phyloP scores from a whole-genome alignment of 805 yeast genomes.

The Dipodascus geniculatus region DNA sequence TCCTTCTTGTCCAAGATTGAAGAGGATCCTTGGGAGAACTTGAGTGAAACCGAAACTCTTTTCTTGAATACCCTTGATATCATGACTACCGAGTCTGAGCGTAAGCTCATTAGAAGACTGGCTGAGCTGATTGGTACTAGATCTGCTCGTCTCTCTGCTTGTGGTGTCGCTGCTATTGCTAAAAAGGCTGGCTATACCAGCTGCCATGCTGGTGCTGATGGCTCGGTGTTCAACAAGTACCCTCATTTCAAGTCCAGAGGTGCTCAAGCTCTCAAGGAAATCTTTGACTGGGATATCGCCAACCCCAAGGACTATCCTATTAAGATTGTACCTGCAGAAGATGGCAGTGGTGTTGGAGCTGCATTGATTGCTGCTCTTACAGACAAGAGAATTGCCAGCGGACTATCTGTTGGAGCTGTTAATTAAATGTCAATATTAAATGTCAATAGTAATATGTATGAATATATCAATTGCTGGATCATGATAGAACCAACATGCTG shows the following conservation, averaged over 20 bases:
- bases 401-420: conserved; percentile 29
- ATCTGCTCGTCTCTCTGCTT: conserved; percentile 82
- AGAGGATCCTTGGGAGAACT: conserved; percentile 78
- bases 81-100: conserved; percentile 61
- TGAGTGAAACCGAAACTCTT: conserved; percentile 59
- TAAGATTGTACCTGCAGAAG: conserved; percentile 83
- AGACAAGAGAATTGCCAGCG: conserved; percentile 60
- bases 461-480: not conserved
- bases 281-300: conserved; percentile 62
- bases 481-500: no score
- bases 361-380: conserved; percentile 96
- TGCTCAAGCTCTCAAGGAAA: conserved; percentile 76
- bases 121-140: conserved; percentile 86
- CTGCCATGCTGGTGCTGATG: conserved; percentile 91
- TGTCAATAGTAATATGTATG: no score
- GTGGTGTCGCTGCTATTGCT: conserved; percentile 93
- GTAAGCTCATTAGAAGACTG: conserved; percentile 68
- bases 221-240: conserved; percentile 88
- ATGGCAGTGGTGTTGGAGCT: conserved; percentile 98
- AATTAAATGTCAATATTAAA: not conserved
- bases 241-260: conserved; percentile 88
- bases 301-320: conserved; percentile 61
- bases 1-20: conserved; percentile 80
- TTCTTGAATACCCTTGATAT: conserved; percentile 50
- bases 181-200: conserved; percentile 62